Percentiles rank a stretch among this genome's conserved stretches.
Evolutionary conservation across 768 basidiomycete species (phyloP).

Genomic region (Mycena polygramma): DNA sequence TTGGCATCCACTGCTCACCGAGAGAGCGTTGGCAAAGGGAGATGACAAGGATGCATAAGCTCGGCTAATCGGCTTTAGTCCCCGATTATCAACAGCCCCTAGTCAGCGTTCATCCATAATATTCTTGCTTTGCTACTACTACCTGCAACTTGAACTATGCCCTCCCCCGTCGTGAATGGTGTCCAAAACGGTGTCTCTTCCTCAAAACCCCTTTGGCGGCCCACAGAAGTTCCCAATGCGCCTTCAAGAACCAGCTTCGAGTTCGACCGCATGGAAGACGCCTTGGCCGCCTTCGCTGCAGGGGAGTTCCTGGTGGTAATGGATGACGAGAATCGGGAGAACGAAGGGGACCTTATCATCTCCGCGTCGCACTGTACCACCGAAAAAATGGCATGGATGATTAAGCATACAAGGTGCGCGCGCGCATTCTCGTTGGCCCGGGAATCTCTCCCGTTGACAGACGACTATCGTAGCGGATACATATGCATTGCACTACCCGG

Average conservation of each 20-base stretch:
- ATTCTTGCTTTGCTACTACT: neutral
- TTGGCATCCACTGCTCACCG: too few relatives aligned
- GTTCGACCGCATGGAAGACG: slow-evolving; percentile 87
- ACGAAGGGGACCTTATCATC: slow-evolving; percentile 97
- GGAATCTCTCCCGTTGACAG: slow-evolving; percentile 8
- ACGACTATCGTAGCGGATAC: slow-evolving; percentile 76
- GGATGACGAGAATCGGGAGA: slow-evolving; percentile 96
- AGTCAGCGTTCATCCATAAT: neutral
- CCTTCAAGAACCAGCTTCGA: slow-evolving; percentile 60
- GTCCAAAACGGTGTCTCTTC: slow-evolving; percentile 33
- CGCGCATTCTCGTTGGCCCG: slow-evolving; percentile 43
- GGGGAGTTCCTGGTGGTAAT: slow-evolving; percentile 97
- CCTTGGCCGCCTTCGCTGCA: slow-evolving; percentile 77
- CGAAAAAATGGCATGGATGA: slow-evolving; percentile 99
- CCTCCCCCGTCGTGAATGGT: neutral
- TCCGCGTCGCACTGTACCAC: slow-evolving; percentile 88
- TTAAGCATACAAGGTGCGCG: slow-evolving; percentile 89
- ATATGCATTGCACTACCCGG: slow-evolving; percentile 90
- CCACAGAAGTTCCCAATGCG: slow-evolving; percentile 47
- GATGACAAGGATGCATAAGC: neutral
- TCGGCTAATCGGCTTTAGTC: neutral
- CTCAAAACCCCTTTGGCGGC: slow-evolving; percentile 48
- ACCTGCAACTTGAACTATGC: slow-evolving; percentile 11
- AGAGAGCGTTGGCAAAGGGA: too few relatives aligned
- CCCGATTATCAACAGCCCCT: neutral